Evolutionary conservation across 441 rosid genomes (phyloP), one percentile per base, ranked within the genome.

Genomic region (Erysimum cheiri): DNA sequence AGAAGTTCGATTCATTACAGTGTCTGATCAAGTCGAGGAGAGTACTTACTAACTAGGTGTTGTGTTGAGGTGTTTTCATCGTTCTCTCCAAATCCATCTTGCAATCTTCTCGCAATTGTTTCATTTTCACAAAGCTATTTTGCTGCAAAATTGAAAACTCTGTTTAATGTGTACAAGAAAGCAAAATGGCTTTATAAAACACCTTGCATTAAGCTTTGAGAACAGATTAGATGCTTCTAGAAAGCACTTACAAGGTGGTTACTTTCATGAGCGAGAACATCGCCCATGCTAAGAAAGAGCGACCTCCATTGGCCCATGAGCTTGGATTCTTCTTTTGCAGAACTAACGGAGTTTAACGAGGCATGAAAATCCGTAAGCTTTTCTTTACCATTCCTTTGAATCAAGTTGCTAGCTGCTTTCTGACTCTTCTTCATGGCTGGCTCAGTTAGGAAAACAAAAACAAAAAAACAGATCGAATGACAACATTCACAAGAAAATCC

Each of bases 251-350:
- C 98, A 69, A 88, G 96, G 55, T 88, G 86, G 72, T 33, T 80
- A 87, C 81, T 80, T 84, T 94, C 98, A 24, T 61, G 81, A 48
- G 68, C 80, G 69, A 91, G 80, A 57, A 83, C 75, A 52, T 87
- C 88, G 10, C 85, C 92, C 98, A 86, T 91, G 80, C 79, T 84
- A 50, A 83, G 88, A 84, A 94, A 94, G 67, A 89, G 96, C 4
- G 92, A 84, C 70, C 75, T 83, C 98, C 97, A 94, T 55, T 87
- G 92, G 56, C 59, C 79, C 40, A 70, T 82, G 71, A 93, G 91
- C 49, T 84, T 82, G 61, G 89, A 71, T 62, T 82, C 96, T 64
- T 89, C 68, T 61, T 83, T 82, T 49, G 81, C 60, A 7, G 85
- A 78, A 65, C 65, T 70, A 70, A 19, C 64, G 8, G 81, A 46